Conservation (phyloP, 2,329 filamentous ascomycete genomes). For the Trichoderma gracile region DNA sequence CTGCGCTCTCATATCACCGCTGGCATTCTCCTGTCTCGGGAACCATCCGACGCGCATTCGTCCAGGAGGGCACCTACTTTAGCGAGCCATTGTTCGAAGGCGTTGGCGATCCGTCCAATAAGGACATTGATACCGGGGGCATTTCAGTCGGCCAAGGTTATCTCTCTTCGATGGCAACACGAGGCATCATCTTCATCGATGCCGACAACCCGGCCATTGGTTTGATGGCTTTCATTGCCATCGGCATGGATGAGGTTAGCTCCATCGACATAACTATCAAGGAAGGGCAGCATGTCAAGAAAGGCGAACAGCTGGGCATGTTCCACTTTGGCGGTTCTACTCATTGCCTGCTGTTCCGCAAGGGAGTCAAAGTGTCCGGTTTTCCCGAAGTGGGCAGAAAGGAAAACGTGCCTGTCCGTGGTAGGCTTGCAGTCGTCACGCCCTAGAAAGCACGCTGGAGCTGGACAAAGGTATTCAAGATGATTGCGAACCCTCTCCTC, state of each 20-base stretch:
- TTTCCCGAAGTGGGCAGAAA: slow-evolving; percentile 41
- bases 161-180: slow-evolving; percentile 65
- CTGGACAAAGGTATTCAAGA: no score
- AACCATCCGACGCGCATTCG: slow-evolving; percentile 56
- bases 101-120: slow-evolving; percentile 32
- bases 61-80: slow-evolving; percentile 67
- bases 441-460: neutral
- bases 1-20: slow-evolving; percentile 67
- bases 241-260: slow-evolving; percentile 77
- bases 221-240: slow-evolving; percentile 67
- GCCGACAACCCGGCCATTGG: slow-evolving; percentile 68
- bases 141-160: slow-evolving; percentile 63
- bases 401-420: slow-evolving; percentile 44
- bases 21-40: slow-evolving; percentile 72
- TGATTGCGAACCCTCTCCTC: no score
- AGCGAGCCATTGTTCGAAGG: slow-evolving; percentile 54
- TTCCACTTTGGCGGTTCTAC: slow-evolving; percentile 78
- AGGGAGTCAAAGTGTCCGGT: slow-evolving; percentile 51
- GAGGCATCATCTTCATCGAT: slow-evolving; percentile 69
- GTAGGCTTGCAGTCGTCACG: slow-evolving; percentile 40
- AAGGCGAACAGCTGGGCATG: slow-evolving; percentile 74
- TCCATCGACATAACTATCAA: slow-evolving; percentile 70
- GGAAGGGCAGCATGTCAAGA: slow-evolving; percentile 64
- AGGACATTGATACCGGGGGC: slow-evolving; percentile 45
- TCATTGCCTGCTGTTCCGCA: slow-evolving; percentile 67